These are phyloP conservation scores for Dysphania ambrosioides DNA, from an alignment of 148 eudicot genomes.

Conservation along the genomic window DNA sequence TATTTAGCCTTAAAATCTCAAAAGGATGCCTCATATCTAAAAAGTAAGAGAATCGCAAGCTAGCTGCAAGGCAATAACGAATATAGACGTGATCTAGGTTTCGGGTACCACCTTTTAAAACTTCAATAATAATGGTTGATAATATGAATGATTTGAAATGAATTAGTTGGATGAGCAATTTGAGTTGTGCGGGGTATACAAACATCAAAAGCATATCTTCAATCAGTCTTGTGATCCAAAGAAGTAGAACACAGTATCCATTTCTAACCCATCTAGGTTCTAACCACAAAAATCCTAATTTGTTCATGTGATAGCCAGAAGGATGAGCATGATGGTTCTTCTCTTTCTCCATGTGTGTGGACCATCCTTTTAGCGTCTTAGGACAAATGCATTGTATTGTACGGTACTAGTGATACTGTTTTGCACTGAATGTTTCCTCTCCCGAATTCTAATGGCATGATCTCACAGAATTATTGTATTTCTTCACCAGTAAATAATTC, in stretches of 20 bases:
- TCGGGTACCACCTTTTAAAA: too few relatives aligned
- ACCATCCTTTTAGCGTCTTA: conserved; percentile 4
- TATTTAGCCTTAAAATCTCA: too few relatives aligned
- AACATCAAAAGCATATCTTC: not conserved
- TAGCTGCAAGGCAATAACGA: too few relatives aligned
- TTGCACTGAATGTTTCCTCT: not conserved
- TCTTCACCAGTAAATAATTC: not conserved
- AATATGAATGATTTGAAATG: not conserved
- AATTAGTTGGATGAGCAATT: not conserved
- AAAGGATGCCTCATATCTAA: too few relatives aligned
- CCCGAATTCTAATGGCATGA: not conserved
- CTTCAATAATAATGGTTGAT: not conserved
- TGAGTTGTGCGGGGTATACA: not conserved
- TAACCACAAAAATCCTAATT: conserved; percentile 7
- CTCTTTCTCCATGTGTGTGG: conserved; percentile 9
- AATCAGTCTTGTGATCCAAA: not conserved
- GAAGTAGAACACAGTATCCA: conserved; percentile 20
- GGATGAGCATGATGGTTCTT: not conserved
- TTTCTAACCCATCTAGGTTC: not conserved
- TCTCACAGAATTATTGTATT: not conserved
- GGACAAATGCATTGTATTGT: conserved; percentile 8
- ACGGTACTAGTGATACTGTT: not conserved
- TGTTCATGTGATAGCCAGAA: not conserved
- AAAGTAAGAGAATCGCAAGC: too few relatives aligned
- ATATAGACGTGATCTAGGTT: too few relatives aligned